Evolutionary conservation across 257 asterid species (phyloP).

Genomic region (Penstemon davidsonii): DNA sequence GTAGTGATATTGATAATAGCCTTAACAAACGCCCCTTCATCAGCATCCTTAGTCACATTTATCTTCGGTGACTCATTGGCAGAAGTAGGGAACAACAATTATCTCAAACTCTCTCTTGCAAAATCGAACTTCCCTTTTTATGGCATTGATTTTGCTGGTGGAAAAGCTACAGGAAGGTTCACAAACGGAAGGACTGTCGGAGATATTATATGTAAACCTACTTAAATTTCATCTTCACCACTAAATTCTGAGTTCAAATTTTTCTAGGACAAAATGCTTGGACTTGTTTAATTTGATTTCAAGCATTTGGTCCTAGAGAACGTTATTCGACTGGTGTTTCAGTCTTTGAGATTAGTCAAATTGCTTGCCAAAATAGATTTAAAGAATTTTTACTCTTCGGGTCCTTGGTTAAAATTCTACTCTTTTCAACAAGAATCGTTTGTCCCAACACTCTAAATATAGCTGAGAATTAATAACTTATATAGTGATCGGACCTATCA

Average conservation of each 20-base stretch:
- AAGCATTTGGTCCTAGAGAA: neutral
- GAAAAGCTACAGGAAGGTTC: constrained; percentile 74
- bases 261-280: neutral
- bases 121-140: constrained; percentile 66
- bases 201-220: constrained; percentile 30
- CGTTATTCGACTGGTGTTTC: neutral
- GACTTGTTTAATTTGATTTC: neutral
- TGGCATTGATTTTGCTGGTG: constrained; percentile 66
- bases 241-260: neutral
- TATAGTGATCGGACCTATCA: too few species aligned
- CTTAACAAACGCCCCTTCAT: constrained; percentile 1
- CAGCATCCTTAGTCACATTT: constrained; percentile 54
- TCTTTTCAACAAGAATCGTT: too few species aligned
- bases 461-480: too few species aligned
- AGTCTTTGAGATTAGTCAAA: neutral
- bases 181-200: constrained; percentile 88
- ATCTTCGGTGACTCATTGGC: constrained; percentile 82
- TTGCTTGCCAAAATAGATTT: too few species aligned
- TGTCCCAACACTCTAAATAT: too few species aligned
- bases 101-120: constrained; percentile 62
- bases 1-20: constrained; percentile 24
- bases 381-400: too few species aligned
- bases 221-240: neutral
- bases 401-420: too few species aligned
- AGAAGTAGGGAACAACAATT: constrained; percentile 90